phyloP scores from a whole-genome alignment of 331 rosid species.

The Saraca asoca region DNA sequence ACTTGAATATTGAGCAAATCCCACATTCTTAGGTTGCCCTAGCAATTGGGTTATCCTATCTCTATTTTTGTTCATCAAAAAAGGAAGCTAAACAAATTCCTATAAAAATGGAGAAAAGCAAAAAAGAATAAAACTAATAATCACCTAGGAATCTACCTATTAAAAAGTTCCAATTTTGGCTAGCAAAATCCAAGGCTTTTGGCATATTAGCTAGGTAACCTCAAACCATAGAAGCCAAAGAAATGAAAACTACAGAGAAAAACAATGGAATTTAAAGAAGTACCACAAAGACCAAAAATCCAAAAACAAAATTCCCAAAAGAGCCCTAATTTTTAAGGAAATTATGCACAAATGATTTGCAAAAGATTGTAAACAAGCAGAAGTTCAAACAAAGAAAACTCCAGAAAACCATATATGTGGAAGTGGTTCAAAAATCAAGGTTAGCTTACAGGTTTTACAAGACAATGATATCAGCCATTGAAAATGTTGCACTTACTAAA shows the following conservation, averaged over 20 bases:
- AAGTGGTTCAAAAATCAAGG: too few species aligned
- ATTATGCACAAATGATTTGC: background rate
- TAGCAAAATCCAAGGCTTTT: constrained; percentile 2
- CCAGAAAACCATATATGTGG: too few species aligned
- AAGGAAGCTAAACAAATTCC: constrained; percentile 41
- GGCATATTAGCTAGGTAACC: background rate
- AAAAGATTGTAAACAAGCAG: too few species aligned
- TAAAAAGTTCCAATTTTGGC: background rate
- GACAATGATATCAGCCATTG: too few species aligned
- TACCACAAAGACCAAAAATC: background rate
- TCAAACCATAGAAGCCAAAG: background rate
- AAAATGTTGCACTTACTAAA: too few species aligned
- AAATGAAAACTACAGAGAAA: background rate
- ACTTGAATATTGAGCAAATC: constrained; percentile 54
- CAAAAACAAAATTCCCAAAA: constrained; percentile 33
- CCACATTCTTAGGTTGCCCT: constrained; percentile 57
- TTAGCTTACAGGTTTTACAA: too few species aligned
- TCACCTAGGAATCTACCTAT: constrained; percentile 33
- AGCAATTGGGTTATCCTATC: constrained; percentile 56
- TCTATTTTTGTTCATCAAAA: constrained; percentile 41
- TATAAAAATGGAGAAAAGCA: constrained; percentile 37
- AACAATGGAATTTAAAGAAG: background rate
- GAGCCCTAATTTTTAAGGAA: constrained; percentile 12
- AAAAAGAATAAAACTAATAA: constrained; percentile 29
- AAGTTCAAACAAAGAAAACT: too few species aligned